phyloP scores from a whole-genome alignment of 768 basidiomycete genomes.

The Hemileccinum impolitum region DNA sequence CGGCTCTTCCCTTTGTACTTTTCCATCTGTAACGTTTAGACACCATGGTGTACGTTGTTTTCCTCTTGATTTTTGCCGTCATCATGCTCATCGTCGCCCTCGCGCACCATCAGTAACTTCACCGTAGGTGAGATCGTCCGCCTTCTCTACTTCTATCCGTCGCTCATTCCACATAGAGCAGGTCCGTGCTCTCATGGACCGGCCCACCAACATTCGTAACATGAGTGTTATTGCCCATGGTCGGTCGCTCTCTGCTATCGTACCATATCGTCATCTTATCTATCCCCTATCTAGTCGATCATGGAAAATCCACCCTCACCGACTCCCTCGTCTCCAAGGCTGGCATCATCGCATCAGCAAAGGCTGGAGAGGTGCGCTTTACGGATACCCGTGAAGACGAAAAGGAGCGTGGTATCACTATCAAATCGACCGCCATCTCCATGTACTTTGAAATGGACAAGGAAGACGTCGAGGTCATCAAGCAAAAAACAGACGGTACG shows the following conservation, averaged over 20 bases:
- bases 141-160: neutral
- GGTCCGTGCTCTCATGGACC: slow-evolving; percentile 85
- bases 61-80: slow-evolving; percentile 1
- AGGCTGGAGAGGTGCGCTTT: slow-evolving; percentile 96
- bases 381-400: slow-evolving; percentile 97
- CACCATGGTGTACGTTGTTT: slow-evolving; percentile 76
- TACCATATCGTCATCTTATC: slow-evolving; percentile 18
- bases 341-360: slow-evolving; percentile 93
- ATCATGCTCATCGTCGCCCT: slow-evolving; percentile 30
- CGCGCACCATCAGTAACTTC: slow-evolving; percentile 65
- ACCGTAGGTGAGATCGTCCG: slow-evolving; percentile 64
- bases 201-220: slow-evolving; percentile 89
- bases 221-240: slow-evolving; percentile 94
- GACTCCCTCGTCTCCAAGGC: slow-evolving; percentile 99
- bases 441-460: slow-evolving; percentile 98
- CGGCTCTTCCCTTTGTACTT: slow-evolving; percentile 26
- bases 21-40: slow-evolving; percentile 42
- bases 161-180: slow-evolving; percentile 53
- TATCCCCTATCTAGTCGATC: slow-evolving; percentile 73
- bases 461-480: slow-evolving; percentile 80
- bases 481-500: slow-evolving; percentile 91
- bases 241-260: slow-evolving; percentile 35
- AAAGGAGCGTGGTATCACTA: slow-evolving; percentile 99
- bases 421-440: slow-evolving; percentile 99
- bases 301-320: slow-evolving; percentile 99